A percentile compares a stretch with the other conserved stretches of the same genome.
phyloP scores from a whole-genome alignment of 306 rosid species.

The Rosa rugosa region DNA sequence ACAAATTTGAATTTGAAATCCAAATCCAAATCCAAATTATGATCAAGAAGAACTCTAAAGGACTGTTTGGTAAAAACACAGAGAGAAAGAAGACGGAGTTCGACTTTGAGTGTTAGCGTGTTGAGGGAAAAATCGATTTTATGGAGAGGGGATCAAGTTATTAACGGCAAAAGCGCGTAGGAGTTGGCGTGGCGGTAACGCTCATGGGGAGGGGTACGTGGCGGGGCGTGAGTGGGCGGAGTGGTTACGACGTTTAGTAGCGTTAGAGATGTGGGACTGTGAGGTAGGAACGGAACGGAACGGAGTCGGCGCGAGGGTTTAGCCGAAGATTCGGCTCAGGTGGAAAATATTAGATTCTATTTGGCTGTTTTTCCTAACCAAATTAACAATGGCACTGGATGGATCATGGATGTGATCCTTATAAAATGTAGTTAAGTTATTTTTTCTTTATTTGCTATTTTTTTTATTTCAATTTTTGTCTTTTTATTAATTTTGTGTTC shows the following conservation, averaged over 20 bases:
- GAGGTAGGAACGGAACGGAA: background rate
- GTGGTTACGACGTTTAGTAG: constrained; percentile 26
- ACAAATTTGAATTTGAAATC: background rate
- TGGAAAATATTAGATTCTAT: background rate
- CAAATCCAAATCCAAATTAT: background rate
- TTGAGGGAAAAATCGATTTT: background rate
- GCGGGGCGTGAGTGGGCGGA: background rate
- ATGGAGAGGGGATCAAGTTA: constrained; percentile 6
- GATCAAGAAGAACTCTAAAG: background rate
- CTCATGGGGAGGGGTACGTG: constrained; percentile 37
- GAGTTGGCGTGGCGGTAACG: constrained; percentile 37
- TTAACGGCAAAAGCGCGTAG: constrained; percentile 58
- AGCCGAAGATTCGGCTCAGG: background rate
- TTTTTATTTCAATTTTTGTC: too few species aligned
- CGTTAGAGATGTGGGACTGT: constrained; percentile 5
- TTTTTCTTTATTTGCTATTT: too few species aligned
- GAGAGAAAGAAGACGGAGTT: background rate
- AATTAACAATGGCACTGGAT: background rate
- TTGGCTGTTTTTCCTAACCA: background rate
- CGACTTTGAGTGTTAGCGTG: background rate
- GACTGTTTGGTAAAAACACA: background rate
- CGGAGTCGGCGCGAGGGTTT: background rate
- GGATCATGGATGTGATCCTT: too few species aligned
- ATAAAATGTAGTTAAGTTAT: too few species aligned
- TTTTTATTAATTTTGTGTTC: too few species aligned